A percentile compares a stretch with the other conserved stretches of the same genome.
Conservation (phyloP, 768 basidiomycete species). For the Kwoniella pini region DNA sequence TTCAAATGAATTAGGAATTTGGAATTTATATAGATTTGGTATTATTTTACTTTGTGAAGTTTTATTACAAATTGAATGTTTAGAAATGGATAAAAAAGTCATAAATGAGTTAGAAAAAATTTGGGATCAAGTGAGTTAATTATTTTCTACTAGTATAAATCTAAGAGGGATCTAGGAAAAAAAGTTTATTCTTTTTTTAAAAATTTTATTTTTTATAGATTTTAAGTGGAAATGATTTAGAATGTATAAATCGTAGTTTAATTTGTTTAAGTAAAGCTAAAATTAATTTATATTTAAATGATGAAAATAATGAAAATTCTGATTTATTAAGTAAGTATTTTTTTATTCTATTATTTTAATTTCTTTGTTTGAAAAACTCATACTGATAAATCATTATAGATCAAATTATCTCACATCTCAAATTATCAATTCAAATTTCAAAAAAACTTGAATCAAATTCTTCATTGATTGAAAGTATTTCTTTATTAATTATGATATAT, state of each 20-base stretch:
- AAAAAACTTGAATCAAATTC: constrained; percentile 18
- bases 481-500: constrained; percentile 21
- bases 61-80: constrained; percentile 34
- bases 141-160: no score
- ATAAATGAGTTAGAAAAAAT: constrained; percentile 25
- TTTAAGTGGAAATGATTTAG: constrained; percentile 24
- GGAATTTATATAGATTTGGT: constrained; percentile 36
- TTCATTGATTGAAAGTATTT: constrained; percentile 13
- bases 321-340: neutral
- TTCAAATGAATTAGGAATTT: constrained; percentile 30
- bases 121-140: constrained; percentile 38
- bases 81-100: constrained; percentile 32
- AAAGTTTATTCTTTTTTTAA: neutral
- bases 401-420: constrained; percentile 13
- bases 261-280: constrained; percentile 35
- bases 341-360: no score
- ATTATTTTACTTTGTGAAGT: constrained; percentile 37
- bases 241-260: constrained; percentile 22
- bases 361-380: no score
- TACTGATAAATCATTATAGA: neutral
- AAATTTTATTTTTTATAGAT: neutral
- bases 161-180: no score
- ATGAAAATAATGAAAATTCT: neutral
- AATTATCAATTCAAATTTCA: constrained; percentile 11
- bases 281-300: constrained; percentile 23